A percentile compares a stretch with the other conserved stretches of the same genome.
phyloP scores from a whole-genome alignment of 805 yeast genomes.

The Debaryomyces hansenii region DNA sequence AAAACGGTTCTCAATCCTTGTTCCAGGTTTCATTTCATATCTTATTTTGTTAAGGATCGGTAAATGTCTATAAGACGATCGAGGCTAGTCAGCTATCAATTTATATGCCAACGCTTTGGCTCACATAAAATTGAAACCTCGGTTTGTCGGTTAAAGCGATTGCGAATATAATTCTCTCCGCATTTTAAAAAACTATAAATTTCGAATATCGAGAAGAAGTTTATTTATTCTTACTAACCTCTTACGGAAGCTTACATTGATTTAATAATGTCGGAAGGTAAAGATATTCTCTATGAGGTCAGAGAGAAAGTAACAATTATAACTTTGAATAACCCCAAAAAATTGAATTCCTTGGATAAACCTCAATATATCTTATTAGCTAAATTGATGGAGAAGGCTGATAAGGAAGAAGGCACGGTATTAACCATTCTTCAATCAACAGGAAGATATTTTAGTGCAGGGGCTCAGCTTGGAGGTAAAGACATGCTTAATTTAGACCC shows the following conservation, averaged over 20 bases:
- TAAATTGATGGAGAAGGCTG: slow-evolving; percentile 59
- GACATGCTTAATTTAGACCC: slow-evolving; percentile 28
- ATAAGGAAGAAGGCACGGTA: slow-evolving; percentile 56
- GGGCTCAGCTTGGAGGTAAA: slow-evolving; percentile 65
- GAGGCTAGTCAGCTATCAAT: too few species aligned
- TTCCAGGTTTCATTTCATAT: neutral
- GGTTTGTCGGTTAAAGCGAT: too few species aligned
- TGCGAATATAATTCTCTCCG: too few species aligned
- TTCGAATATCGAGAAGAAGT: too few species aligned
- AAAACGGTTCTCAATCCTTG: slow-evolving; percentile 6
- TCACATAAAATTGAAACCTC: too few species aligned
- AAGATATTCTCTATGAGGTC: slow-evolving; percentile 41
- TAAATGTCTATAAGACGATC: too few species aligned
- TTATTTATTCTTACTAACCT: too few species aligned
- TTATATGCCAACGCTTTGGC: too few species aligned
- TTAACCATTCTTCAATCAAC: slow-evolving; percentile 68
- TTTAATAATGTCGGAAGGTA: slow-evolving; percentile 13
- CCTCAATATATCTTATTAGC: slow-evolving; percentile 64
- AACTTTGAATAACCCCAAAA: slow-evolving; percentile 60
- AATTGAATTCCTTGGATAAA: slow-evolving; percentile 66
- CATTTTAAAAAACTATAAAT: too few species aligned
- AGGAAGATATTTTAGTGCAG: slow-evolving; percentile 80
- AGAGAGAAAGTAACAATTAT: slow-evolving; percentile 57
- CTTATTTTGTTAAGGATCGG: too few species aligned
- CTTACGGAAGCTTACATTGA: too few species aligned